These are phyloP conservation scores for Candida michaelii DNA, from an alignment of 805 yeast genomes.

Conservation along the genomic window DNA sequence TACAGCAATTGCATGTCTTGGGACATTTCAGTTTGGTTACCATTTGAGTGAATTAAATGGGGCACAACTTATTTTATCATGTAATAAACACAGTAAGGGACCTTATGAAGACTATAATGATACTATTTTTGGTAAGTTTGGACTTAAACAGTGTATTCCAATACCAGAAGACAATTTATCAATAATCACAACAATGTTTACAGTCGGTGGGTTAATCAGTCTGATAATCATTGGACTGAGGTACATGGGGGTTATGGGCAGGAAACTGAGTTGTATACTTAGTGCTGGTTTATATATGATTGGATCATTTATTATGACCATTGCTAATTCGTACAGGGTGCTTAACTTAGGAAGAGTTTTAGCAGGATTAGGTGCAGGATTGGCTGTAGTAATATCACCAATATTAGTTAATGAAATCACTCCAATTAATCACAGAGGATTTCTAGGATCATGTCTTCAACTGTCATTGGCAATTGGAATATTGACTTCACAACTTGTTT, in stretches of 20 bases:
- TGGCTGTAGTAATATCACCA: slow-evolving; percentile 40
- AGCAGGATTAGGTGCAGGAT: slow-evolving; percentile 40
- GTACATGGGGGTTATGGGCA: slow-evolving; percentile 24
- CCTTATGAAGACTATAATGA: slow-evolving; percentile 22
- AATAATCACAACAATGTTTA: slow-evolving; percentile 32
- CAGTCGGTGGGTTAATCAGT: slow-evolving; percentile 37
- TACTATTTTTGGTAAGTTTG: slow-evolving; percentile 26
- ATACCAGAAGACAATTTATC: slow-evolving; percentile 24
- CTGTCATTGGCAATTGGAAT: slow-evolving; percentile 40
- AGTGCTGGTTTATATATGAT: slow-evolving; percentile 22
- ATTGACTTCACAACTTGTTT: slow-evolving; percentile 32
- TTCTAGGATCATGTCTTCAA: slow-evolving; percentile 40
- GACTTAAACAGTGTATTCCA: slow-evolving; percentile 28
- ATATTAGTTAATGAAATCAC: slow-evolving; percentile 40
- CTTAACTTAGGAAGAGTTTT: slow-evolving; percentile 34
- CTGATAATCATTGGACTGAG: slow-evolving; percentile 30
- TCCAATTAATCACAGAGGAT: slow-evolving; percentile 41
- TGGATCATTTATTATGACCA: slow-evolving; percentile 30
- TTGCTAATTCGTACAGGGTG: slow-evolving; percentile 19
- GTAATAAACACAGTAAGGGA: slow-evolving; percentile 21
- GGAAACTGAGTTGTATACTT: slow-evolving; percentile 22
- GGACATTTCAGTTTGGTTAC: slow-evolving; percentile 41
- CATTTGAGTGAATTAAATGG: slow-evolving; percentile 41
- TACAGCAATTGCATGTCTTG: slow-evolving; percentile 30
- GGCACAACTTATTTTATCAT: slow-evolving; percentile 29